Evolutionary conservation across 345 rosid species (phyloP).

Genomic region (Populus euphratica): DNA sequence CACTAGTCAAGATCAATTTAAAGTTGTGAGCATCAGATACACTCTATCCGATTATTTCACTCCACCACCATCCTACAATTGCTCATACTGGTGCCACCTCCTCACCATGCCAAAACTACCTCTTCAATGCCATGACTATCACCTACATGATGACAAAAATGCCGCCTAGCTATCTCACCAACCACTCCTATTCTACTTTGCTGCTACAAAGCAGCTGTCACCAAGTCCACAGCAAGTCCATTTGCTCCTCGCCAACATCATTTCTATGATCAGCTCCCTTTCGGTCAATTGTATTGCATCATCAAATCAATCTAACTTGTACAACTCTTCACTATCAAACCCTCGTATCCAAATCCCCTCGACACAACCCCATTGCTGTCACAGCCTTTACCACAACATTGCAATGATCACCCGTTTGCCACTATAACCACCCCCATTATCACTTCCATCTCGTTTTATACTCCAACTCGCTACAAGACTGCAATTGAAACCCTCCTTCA

Average conservation of each 20-base stretch:
- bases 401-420: not conserved
- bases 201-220: too few species aligned
- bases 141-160: not conserved
- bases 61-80: not conserved
- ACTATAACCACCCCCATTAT: not conserved
- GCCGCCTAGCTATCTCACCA: not conserved
- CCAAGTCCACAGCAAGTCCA: not conserved
- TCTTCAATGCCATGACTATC: not conserved
- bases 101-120: not conserved
- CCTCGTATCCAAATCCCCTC: not conserved
- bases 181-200: not conserved
- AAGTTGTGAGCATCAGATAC: not conserved
- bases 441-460: not conserved
- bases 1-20: not conserved
- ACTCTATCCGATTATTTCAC: not conserved
- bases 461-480: not conserved
- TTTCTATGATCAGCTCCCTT: not conserved
- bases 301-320: not conserved
- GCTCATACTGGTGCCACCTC: not conserved
- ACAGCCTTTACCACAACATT: not conserved
- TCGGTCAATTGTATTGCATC: not conserved
- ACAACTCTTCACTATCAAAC: not conserved
- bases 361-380: not conserved
- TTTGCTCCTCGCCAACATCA: not conserved
- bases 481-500: not conserved